Evolutionary conservation across 768 basidiomycete species (phyloP).

Genomic region (Leucogyrophana mollusca): DNA sequence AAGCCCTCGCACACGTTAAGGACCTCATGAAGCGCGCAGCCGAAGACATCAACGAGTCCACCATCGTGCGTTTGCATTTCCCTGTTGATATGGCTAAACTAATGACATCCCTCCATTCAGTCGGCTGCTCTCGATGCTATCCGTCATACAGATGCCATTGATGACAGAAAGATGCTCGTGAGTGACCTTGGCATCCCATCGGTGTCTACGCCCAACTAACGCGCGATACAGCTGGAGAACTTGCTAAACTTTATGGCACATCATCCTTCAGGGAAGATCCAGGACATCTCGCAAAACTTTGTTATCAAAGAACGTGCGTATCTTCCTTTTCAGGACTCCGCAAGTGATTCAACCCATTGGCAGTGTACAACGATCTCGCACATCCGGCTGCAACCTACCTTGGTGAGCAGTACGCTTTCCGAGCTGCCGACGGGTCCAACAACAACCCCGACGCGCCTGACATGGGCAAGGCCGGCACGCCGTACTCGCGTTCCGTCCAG

Average conservation of each 20-base stretch:
- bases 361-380: constrained; percentile 80
- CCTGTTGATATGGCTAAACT: neutral
- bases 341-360: neutral
- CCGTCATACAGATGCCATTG: constrained; percentile 57
- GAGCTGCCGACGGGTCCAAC: constrained; percentile 71
- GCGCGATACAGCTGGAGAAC: constrained; percentile 64
- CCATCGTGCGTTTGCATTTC: constrained; percentile 14
- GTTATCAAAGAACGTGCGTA: constrained; percentile 56
- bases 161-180: constrained; percentile 78
- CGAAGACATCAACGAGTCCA: constrained; percentile 29
- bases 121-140: constrained; percentile 60
- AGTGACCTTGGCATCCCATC: constrained; percentile 21
- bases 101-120: constrained; percentile 30
- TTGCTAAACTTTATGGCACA: constrained; percentile 60
- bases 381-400: constrained; percentile 76
- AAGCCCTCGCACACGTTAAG: constrained; percentile 26
- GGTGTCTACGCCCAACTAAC: neutral
- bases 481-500: constrained; percentile 84
- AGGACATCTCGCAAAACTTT: constrained; percentile 37
- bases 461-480: constrained; percentile 74
- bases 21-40: constrained; percentile 30
- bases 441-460: constrained; percentile 73
- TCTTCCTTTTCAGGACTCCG: neutral
- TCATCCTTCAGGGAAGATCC: constrained; percentile 45
- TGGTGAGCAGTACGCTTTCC: constrained; percentile 61